phyloP scores from a whole-genome alignment of 2,329 filamentous ascomycete genomes.

The Fusarium guadeloupense region DNA sequence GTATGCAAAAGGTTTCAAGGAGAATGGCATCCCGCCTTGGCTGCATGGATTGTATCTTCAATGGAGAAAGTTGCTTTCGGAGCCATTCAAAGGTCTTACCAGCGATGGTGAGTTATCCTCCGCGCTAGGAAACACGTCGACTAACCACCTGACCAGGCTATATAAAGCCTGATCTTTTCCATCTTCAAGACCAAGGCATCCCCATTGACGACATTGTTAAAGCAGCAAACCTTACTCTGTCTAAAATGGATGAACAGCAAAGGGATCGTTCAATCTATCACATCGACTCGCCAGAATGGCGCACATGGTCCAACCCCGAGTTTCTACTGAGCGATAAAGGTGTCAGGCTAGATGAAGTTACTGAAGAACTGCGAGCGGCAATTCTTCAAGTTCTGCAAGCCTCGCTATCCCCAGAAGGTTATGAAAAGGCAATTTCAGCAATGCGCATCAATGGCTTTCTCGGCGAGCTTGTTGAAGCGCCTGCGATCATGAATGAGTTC shows the following conservation, averaged over 20 bases:
- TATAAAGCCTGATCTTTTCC: conserved; percentile 65
- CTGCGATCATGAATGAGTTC: conserved; percentile 74
- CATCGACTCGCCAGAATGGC: conserved; percentile 76
- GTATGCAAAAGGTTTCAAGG: conserved; percentile 69
- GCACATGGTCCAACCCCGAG: conserved; percentile 76
- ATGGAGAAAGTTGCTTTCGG: conserved; percentile 66
- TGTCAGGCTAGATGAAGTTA: conserved; percentile 71
- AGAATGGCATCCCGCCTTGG: conserved; percentile 70
- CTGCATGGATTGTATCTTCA: conserved; percentile 67
- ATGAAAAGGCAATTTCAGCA: conserved; percentile 73
- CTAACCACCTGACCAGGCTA: conserved; percentile 50
- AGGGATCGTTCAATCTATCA: conserved; percentile 62
- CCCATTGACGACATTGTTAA: conserved; percentile 65
- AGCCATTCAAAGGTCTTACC: conserved; percentile 78
- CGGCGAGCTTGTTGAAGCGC: conserved; percentile 70
- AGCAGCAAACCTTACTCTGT: conserved; percentile 61
- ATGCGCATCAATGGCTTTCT: conserved; percentile 82
- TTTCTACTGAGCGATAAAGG: conserved; percentile 75
- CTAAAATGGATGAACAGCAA: conserved; percentile 53
- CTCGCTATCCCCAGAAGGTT: conserved; percentile 74
- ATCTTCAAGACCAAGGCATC: conserved; percentile 69
- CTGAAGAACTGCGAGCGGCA: conserved; percentile 53
- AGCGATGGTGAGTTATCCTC: conserved; percentile 64
- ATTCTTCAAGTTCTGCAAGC: conserved; percentile 65
- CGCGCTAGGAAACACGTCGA: background rate